Percentiles rank a stretch among this genome's conserved stretches.
Conservation (phyloP, 345 rosid species). For the Eucalyptus fibrosa region DNA sequence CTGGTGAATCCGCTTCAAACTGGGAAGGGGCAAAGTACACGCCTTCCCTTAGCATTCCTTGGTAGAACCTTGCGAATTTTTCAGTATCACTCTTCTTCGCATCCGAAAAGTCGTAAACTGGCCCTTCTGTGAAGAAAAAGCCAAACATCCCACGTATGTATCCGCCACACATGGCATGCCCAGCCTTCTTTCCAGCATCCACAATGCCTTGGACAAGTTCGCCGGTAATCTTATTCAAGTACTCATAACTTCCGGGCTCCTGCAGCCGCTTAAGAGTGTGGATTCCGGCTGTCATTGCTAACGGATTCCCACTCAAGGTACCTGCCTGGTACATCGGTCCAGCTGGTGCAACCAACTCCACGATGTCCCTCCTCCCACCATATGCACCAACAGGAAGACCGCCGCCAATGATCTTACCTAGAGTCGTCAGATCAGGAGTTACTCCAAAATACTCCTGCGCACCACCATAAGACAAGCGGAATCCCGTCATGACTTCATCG, state of each 20-base stretch:
- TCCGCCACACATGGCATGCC: slow-evolving; percentile 87
- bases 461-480: slow-evolving; percentile 87
- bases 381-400: slow-evolving; percentile 94
- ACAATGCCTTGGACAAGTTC: slow-evolving; percentile 60
- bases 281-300: slow-evolving; percentile 94
- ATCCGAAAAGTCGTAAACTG: slow-evolving; percentile 63
- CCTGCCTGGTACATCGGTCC: slow-evolving; percentile 99
- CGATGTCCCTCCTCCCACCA: slow-evolving; percentile 87
- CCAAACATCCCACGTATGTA: slow-evolving; percentile 86
- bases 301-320: slow-evolving; percentile 88
- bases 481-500: slow-evolving; percentile 95
- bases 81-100: slow-evolving; percentile 76
- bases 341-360: slow-evolving; percentile 98
- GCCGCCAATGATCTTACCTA: slow-evolving; percentile 89
- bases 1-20: slow-evolving; percentile 98
- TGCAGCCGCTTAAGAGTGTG: slow-evolving; percentile 62
- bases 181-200: slow-evolving; percentile 71
- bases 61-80: slow-evolving; percentile 64
- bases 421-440: slow-evolving; percentile 75
- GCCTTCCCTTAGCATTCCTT: slow-evolving; percentile 91
- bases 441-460: slow-evolving; percentile 82
- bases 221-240: slow-evolving; percentile 59
- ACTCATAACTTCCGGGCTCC: slow-evolving; percentile 69
- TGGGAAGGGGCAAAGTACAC: slow-evolving; percentile 97
- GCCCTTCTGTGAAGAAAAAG: slow-evolving; percentile 89